Conservation (phyloP, 2,329 filamentous ascomycete genomes). For the Ophiostoma perfectum region DNA sequence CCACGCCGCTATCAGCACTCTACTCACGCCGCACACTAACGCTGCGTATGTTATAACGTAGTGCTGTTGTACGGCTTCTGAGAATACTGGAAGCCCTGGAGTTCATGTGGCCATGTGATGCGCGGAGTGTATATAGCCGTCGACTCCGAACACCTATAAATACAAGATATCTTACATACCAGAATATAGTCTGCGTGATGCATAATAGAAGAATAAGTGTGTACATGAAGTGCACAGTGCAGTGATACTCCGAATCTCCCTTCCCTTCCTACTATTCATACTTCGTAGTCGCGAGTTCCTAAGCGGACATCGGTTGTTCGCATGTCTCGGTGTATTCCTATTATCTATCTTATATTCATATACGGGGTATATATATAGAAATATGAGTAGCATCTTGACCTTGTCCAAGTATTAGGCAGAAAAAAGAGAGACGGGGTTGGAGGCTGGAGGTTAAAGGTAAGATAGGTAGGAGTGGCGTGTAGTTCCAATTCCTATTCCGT, state of each 20-base stretch:
- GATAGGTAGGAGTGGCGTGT: not conserved
- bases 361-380: no score
- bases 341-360: no score
- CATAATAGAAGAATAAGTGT: no score
- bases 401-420: not conserved
- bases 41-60: no score
- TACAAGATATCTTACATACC: not conserved
- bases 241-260: not conserved
- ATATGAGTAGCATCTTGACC: no score
- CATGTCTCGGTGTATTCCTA: no score
- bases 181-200: not conserved
- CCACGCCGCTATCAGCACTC: no score
- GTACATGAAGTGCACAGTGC: not conserved
- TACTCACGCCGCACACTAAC: no score
- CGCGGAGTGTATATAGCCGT: conserved; percentile 1
- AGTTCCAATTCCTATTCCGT: not conserved
- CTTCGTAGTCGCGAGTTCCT: no score
- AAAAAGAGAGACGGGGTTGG: not conserved
- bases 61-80: no score
- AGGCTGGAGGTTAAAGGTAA: not conserved
- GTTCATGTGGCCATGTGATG: not conserved
- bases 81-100: not conserved
- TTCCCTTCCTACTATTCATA: no score
- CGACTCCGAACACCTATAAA: not conserved
- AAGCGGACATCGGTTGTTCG: no score